phyloP scores from a whole-genome alignment of 352 stramenopile species.

The Globisporangium solare region DNA sequence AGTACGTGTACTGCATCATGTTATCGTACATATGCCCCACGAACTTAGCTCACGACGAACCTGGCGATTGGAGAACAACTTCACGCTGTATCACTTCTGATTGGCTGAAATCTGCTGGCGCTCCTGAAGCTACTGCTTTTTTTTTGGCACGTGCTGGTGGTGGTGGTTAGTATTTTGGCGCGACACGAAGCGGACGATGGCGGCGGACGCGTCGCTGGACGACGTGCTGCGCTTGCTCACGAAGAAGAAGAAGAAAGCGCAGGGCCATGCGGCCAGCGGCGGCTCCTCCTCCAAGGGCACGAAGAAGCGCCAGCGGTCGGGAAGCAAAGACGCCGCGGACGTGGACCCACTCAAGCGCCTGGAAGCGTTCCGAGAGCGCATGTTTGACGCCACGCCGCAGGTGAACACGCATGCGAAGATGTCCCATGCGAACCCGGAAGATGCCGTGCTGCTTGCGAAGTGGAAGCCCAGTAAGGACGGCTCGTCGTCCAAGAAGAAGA shows the following conservation, averaged over 20 bases:
- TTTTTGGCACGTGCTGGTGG: slow-evolving; percentile 5
- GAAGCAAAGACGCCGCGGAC: slow-evolving; percentile 10
- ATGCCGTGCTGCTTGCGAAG: slow-evolving; percentile 32
- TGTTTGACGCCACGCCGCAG: slow-evolving; percentile 47
- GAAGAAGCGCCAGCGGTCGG: slow-evolving; percentile 34
- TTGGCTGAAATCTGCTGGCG: slow-evolving; percentile 4
- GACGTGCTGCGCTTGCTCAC: slow-evolving; percentile 4
- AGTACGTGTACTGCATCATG: too few species aligned
- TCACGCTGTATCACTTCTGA: not conserved
- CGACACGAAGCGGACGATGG: not conserved
- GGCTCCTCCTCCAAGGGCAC: not conserved
- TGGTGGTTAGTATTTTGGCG: not conserved
- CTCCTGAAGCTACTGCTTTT: slow-evolving; percentile 1
- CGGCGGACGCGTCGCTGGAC: not conserved
- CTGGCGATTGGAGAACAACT: not conserved
- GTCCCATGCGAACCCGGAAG: slow-evolving; percentile 1
- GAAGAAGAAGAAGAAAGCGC: slow-evolving; percentile 6
- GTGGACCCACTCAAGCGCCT: slow-evolving; percentile 39
- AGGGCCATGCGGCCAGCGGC: not conserved
- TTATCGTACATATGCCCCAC: too few species aligned
- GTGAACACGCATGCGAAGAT: not conserved
- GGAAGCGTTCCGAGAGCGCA: slow-evolving; percentile 40
- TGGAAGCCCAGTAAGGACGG: slow-evolving; percentile 28
- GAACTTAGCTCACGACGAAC: too few species aligned
- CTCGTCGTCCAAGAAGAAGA: slow-evolving; percentile 25